Conservation (phyloP, 2,329 filamentous ascomycete genomes). For the Penicillium sp. region DNA sequence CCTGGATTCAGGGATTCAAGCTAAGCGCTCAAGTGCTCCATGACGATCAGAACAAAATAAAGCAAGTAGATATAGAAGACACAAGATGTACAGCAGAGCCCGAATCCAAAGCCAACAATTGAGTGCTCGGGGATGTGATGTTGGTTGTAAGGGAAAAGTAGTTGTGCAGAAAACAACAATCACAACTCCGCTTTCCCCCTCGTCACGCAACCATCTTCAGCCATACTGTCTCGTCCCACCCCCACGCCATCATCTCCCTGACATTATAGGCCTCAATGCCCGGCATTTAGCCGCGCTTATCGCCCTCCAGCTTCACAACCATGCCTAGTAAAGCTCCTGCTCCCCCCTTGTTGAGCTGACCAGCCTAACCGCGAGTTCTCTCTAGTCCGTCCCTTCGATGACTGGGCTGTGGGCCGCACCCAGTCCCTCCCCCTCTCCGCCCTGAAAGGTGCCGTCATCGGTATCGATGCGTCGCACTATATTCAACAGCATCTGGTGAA, state of each 20-base stretch:
- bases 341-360: neutral
- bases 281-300: conserved; percentile 26
- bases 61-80: neutral
- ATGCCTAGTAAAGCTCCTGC: conserved; percentile 38
- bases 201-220: conserved; percentile 18
- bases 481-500: conserved; percentile 74
- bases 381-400: conserved; percentile 54
- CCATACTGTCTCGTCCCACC: neutral
- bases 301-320: conserved; percentile 27
- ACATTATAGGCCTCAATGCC: conserved; percentile 27
- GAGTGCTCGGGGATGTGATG: neutral
- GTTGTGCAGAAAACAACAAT: conserved; percentile 9
- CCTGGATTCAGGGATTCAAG: too few species aligned
- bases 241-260: conserved; percentile 2
- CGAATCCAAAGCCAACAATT: neutral
- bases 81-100: too few species aligned
- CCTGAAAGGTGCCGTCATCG: conserved; percentile 72
- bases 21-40: too few species aligned
- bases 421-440: conserved; percentile 64
- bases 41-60: neutral
- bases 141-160: neutral
- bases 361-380: conserved; percentile 6
- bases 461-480: conserved; percentile 87
- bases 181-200: conserved; percentile 8
- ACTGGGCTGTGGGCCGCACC: conserved; percentile 56